Evolutionary conservation across 75 land plant genomes (phyloP), one percentile per base, ranked within the genome.

Genomic region (Picea glauca): DNA sequence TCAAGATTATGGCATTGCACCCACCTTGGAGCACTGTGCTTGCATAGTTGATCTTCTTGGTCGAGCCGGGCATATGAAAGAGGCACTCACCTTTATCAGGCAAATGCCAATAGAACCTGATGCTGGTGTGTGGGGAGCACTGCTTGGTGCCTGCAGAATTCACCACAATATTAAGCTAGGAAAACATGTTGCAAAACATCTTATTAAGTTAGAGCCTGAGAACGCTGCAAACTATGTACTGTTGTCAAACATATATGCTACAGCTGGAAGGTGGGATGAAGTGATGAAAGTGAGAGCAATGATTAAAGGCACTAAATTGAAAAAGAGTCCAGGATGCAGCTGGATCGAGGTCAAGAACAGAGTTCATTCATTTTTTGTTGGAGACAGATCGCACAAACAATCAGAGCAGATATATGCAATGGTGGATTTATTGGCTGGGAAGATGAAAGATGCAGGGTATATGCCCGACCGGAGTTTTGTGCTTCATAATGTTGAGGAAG

Each of bases 41-140:
- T 81, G 88, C 76, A 78, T 88, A 85, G 80, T 91, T 9, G 90
- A 91, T 82, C 87, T 91, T 20, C 57, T 88, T 38, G 90, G 90
- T 13, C 62, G 88, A 65, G 87, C 88, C 14, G 88, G 87, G 5
- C 61, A 80, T 31, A 74, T 91, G 58, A 79, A 80, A 26, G 87
- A 86, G 80, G 93, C 87, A 13, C 60, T 72, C 35, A 64, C 57
- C 13, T 59, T 91, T 26, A 80, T 86, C 4, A 61, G 77, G 50
- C 76, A 32, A 18, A 88, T 91, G 87, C 81, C 83, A 3, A 72
- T 82, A 60, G 56, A 78, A 23, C 88, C 89, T 17, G 90, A 85
- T 62, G 82, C 76, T 0, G 80, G 78, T 13, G 82, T 85, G 17
- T 90, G 88, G 86, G 82, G 83, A 4, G 82, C 89, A 14, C 62